Percentiles rank a stretch among this genome's conserved stretches.
phyloP scores from a whole-genome alignment of 2,329 filamentous ascomycete species.

The Colletotrichum euphorbiae region DNA sequence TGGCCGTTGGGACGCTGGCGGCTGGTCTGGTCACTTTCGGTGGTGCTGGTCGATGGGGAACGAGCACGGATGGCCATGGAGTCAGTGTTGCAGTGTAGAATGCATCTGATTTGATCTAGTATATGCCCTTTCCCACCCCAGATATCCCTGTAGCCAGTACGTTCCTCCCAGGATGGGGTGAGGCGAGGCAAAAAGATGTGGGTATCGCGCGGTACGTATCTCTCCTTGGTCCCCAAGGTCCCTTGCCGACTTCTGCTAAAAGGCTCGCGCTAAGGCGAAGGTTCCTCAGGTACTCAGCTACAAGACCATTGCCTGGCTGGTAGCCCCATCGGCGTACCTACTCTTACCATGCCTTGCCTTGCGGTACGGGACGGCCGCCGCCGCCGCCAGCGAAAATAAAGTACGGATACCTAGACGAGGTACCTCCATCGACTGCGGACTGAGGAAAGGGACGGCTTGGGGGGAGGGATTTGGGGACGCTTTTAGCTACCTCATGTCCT shows the following conservation, averaged over 20 bases:
- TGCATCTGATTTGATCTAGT: conserved; percentile 34
- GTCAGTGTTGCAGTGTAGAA: not conserved
- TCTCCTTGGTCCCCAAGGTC: not conserved
- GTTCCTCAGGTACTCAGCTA: conserved; percentile 21
- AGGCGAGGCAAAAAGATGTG: conserved; percentile 9
- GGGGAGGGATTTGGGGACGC: conserved; percentile 8
- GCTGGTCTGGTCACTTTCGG: not conserved
- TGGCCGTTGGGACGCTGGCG: conserved; percentile 44
- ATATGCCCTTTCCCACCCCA: not conserved
- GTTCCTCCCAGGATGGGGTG: not conserved
- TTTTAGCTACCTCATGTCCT: conserved; percentile 36
- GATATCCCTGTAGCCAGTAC: not conserved
- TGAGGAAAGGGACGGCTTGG: not conserved
- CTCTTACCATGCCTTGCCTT: conserved; percentile 14
- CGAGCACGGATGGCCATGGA: conserved; percentile 21
- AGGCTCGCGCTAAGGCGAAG: conserved; percentile 10
- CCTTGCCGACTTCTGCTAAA: not conserved
- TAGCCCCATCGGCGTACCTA: conserved; percentile 7
- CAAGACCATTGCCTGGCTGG: not conserved
- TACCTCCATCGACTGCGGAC: not conserved
- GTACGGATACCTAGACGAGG: conserved; percentile 14
- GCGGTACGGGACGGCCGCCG: conserved; percentile 14
- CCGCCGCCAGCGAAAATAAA: conserved; percentile 4
- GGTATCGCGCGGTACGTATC: not conserved
- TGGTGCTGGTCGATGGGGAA: conserved; percentile 23